Conservation (phyloP, 2,329 filamentous ascomycete genomes). For the Trichoderma arundinaceum region DNA sequence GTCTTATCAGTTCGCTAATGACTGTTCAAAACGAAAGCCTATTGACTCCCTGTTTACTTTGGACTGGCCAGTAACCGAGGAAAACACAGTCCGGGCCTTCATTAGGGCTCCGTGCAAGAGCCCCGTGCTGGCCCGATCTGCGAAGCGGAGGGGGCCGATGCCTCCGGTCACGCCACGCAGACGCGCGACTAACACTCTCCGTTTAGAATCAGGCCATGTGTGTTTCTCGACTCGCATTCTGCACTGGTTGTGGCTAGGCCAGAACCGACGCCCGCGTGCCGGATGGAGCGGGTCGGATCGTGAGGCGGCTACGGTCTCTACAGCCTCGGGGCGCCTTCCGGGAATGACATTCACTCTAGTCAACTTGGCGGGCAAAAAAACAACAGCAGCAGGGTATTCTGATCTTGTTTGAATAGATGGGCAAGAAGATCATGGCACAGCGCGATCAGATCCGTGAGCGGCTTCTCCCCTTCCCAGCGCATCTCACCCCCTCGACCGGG, state of each 20-base stretch:
- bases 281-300: slow-evolving; percentile 11
- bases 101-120: slow-evolving; percentile 14
- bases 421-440: neutral
- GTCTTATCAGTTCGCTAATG: neutral
- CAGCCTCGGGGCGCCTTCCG: neutral
- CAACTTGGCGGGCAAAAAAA: no score
- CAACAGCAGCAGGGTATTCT: no score
- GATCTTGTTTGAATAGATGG: neutral
- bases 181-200: slow-evolving; percentile 17
- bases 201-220: slow-evolving; percentile 1
- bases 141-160: slow-evolving; percentile 13
- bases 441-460: neutral
- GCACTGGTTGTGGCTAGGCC: slow-evolving; percentile 14
- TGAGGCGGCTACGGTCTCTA: slow-evolving; percentile 5
- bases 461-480: neutral
- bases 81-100: slow-evolving; percentile 2
- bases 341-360: neutral
- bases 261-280: slow-evolving; percentile 12
- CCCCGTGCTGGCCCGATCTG: slow-evolving; percentile 8
- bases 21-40: neutral
- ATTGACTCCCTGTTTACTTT: neutral
- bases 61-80: neutral
- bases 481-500: slow-evolving; percentile 15
- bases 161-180: slow-evolving; percentile 26
- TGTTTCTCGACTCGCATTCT: slow-evolving; percentile 8